phyloP scores from a whole-genome alignment of 2,329 filamentous ascomycete genomes.

The Lachnellula suecica region DNA sequence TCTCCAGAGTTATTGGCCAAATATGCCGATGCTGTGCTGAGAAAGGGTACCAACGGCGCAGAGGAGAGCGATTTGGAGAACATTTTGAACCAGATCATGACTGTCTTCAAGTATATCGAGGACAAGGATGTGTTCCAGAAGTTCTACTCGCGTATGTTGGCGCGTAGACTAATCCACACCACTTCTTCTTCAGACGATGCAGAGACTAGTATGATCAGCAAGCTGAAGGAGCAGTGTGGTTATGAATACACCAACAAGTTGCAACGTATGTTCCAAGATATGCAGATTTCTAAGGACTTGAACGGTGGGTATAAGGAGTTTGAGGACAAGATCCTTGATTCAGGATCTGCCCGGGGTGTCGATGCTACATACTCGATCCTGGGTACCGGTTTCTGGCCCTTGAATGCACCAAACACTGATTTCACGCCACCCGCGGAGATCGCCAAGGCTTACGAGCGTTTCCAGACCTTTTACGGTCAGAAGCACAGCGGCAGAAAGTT shows the following conservation, averaged over 20 bases:
- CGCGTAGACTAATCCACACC: constrained; percentile 89
- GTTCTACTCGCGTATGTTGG: constrained; percentile 96
- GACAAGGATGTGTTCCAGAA: constrained; percentile 99
- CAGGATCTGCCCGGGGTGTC: constrained; percentile 63
- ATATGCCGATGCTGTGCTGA: constrained; percentile 88
- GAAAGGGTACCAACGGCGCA: constrained; percentile 88
- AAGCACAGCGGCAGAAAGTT: constrained; percentile 97
- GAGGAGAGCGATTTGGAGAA: constrained; percentile 94
- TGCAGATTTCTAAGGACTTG: constrained; percentile 97
- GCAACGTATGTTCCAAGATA: constrained; percentile 99
- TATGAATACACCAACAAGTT: constrained; percentile 99
- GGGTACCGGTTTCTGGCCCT: constrained; percentile 95
- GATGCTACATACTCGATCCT: constrained; percentile 92
- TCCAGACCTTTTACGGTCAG: constrained; percentile 87
- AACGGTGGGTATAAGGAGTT: constrained; percentile 85
- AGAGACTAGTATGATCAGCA: constrained; percentile 99
- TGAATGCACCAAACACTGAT: constrained; percentile 80
- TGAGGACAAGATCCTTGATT: constrained; percentile 63
- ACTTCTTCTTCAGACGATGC: constrained; percentile 96
- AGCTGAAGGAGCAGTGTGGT: constrained; percentile 96
- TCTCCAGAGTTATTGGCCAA: constrained; percentile 94
- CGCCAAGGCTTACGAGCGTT: constrained; percentile 83
- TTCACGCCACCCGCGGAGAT: constrained; percentile 88
- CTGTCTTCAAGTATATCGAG: constrained; percentile 99
- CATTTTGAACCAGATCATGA: constrained; percentile 91